phyloP scores from a whole-genome alignment of 2,329 filamentous ascomycete genomes.

The Aspergillus ochraceus region DNA sequence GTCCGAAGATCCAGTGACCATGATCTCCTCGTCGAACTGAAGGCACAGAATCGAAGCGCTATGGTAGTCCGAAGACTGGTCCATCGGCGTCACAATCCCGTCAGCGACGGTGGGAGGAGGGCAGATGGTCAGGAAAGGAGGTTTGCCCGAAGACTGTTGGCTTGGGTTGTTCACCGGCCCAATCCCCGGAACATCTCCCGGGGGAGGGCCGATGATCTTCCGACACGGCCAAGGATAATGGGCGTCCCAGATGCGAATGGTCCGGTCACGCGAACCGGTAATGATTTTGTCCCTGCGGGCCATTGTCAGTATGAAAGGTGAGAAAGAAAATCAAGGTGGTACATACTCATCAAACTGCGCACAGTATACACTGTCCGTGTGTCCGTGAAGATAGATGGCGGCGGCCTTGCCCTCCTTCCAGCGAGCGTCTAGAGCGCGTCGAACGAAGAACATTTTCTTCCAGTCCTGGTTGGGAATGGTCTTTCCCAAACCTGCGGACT shows the following conservation, averaged over 20 bases:
- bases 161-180: constrained; percentile 51
- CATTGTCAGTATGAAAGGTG: not conserved
- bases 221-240: constrained; percentile 76
- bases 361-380: constrained; percentile 95
- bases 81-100: constrained; percentile 48
- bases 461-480: constrained; percentile 68
- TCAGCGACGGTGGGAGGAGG: constrained; percentile 53
- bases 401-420: constrained; percentile 79
- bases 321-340: not conserved
- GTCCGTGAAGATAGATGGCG: constrained; percentile 86
- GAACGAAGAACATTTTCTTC: constrained; percentile 79
- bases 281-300: constrained; percentile 78
- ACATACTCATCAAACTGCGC: constrained; percentile 93
- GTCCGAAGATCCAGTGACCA: constrained; percentile 94
- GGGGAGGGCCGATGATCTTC: constrained; percentile 79
- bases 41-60: constrained; percentile 91
- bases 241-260: constrained; percentile 95
- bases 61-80: constrained; percentile 62
- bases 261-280: constrained; percentile 91
- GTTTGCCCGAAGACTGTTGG: constrained; percentile 39
- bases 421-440: constrained; percentile 70
- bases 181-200: constrained; percentile 45
- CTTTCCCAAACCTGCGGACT: constrained; percentile 56
- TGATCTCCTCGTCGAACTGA: constrained; percentile 88
- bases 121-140: constrained; percentile 51